These are phyloP conservation scores for Aphanomyces cochlioides DNA, from an alignment of 352 stramenopile genomes.

Conservation along the genomic window DNA sequence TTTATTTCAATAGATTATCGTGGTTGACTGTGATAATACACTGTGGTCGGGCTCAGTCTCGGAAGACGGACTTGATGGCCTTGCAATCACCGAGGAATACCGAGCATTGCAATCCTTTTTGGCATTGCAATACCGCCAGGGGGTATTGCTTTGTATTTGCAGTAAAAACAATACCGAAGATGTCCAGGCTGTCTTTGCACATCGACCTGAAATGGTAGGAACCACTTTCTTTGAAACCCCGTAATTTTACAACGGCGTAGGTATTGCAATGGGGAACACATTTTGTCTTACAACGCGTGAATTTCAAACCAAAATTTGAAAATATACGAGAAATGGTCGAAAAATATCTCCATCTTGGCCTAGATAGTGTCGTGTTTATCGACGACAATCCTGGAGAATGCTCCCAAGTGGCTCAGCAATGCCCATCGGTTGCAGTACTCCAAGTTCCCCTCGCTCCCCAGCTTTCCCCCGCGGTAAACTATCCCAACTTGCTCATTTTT, in stretches of 20 bases:
- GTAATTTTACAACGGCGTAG: not conserved
- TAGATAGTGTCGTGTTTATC: constrained; percentile 69
- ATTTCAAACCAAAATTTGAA: constrained; percentile 57
- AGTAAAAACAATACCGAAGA: constrained; percentile 68
- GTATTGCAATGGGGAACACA: constrained; percentile 51
- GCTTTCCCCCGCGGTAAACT: constrained; percentile 34
- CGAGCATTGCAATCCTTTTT: constrained; percentile 59
- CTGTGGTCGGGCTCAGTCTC: constrained; percentile 63
- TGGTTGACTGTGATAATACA: constrained; percentile 76
- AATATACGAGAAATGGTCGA: constrained; percentile 53
- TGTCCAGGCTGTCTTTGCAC: constrained; percentile 46
- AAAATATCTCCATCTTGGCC: constrained; percentile 48
- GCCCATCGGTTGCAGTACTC: constrained; percentile 54
- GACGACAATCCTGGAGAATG: constrained; percentile 73
- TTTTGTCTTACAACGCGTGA: constrained; percentile 47
- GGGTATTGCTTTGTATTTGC: constrained; percentile 57
- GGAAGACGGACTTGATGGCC: constrained; percentile 42
- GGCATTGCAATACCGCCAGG: constrained; percentile 41
- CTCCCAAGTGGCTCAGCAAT: constrained; percentile 45
- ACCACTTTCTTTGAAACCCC: constrained; percentile 35
- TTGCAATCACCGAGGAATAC: constrained; percentile 46
- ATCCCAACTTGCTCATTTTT: constrained; percentile 37
- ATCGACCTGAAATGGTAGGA: constrained; percentile 31
- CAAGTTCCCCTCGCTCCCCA: constrained; percentile 33
- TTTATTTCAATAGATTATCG: constrained; percentile 57